phyloP scores from a whole-genome alignment of 1,284 basidiomycete species.

The Ustilago shanxiensis region DNA sequence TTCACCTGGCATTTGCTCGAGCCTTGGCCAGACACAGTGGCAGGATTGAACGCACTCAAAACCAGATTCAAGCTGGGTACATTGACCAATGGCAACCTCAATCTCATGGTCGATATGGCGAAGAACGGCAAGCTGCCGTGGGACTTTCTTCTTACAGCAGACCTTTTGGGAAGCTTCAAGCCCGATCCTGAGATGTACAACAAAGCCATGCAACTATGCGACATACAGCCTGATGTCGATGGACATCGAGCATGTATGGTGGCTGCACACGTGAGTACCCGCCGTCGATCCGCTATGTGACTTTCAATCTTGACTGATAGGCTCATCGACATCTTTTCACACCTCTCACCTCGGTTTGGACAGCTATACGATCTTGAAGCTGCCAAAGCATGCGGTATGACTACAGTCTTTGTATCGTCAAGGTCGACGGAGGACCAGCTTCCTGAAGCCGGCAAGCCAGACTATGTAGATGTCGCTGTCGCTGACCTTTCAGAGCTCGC shows the following conservation, averaged over 20 bases:
- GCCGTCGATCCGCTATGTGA: no score
- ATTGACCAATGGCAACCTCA: slow-evolving; percentile 39
- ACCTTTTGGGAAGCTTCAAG: slow-evolving; percentile 36
- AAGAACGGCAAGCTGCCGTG: slow-evolving; percentile 27
- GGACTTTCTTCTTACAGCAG: slow-evolving; percentile 42
- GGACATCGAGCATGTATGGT: slow-evolving; percentile 28
- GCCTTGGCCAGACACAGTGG: slow-evolving; percentile 36
- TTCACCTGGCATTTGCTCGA: slow-evolving; percentile 37
- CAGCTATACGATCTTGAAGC: slow-evolving; percentile 42
- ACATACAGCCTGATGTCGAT: slow-evolving; percentile 19
- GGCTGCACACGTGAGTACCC: slow-evolving; percentile 31
- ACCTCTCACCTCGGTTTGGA: no score
- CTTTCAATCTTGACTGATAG: background rate
- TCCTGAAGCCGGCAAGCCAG: slow-evolving; percentile 30
- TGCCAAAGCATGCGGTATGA: slow-evolving; percentile 43
- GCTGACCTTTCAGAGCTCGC: slow-evolving; percentile 27
- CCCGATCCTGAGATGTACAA: slow-evolving; percentile 34
- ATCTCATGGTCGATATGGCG: slow-evolving; percentile 46
- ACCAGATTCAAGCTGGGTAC: slow-evolving; percentile 25
- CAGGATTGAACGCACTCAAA: slow-evolving; percentile 10
- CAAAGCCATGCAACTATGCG: slow-evolving; percentile 23
- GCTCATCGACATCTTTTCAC: background rate
- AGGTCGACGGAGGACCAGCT: slow-evolving; percentile 30
- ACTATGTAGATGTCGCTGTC: slow-evolving; percentile 36
- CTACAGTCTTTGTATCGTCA: slow-evolving; percentile 38